phyloP scores from a whole-genome alignment of 169 alveolate genomes.

The Plasmodium vivax region DNA sequence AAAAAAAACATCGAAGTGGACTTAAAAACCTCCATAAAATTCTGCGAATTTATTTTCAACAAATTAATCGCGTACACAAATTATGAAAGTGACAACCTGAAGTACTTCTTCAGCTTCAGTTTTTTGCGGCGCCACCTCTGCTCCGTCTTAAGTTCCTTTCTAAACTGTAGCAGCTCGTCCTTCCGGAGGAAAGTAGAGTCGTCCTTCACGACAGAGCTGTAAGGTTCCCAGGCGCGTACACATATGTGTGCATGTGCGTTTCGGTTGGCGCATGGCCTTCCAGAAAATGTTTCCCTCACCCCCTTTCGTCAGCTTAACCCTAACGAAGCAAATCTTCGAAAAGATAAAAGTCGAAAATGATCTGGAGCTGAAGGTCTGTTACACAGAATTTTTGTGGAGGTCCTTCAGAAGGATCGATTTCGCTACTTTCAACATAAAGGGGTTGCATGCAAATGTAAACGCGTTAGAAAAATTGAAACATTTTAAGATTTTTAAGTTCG shows the following conservation, averaged over 20 bases:
- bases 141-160: constrained; percentile 59
- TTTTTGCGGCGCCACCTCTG: constrained; percentile 69
- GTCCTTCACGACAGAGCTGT: constrained; percentile 60
- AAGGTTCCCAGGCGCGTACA: background rate
- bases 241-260: background rate
- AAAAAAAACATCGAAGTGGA: constrained; percentile 53
- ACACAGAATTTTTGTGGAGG: constrained; percentile 73
- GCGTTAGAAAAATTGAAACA: constrained; percentile 45
- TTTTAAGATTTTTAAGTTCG: constrained; percentile 54
- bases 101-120: constrained; percentile 42
- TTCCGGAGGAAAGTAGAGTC: constrained; percentile 44
- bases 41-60: constrained; percentile 69
- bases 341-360: constrained; percentile 63
- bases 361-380: constrained; percentile 60
- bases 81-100: constrained; percentile 39
- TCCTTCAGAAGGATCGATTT: constrained; percentile 63
- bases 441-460: constrained; percentile 9
- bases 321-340: constrained; percentile 57
- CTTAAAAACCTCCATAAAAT: constrained; percentile 46
- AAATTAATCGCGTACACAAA: constrained; percentile 55
- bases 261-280: background rate
- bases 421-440: constrained; percentile 23
- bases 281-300: background rate
- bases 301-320: background rate
- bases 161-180: constrained; percentile 52